A percentile compares a stretch with the other conserved stretches of the same genome.
Conservation (phyloP, 2,329 filamentous ascomycete species). For the Neospermospora avenae region DNA sequence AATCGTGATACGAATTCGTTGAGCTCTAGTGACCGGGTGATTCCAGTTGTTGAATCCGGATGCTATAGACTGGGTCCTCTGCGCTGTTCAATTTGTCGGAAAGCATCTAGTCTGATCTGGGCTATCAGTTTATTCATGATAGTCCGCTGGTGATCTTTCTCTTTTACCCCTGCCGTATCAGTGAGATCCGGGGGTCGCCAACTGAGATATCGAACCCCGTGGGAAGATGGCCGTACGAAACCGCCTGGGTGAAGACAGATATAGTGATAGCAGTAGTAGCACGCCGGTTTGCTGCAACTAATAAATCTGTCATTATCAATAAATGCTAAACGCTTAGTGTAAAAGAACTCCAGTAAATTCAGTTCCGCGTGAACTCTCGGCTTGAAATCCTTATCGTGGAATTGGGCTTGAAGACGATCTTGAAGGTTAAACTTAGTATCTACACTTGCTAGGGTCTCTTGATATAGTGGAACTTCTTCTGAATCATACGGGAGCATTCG, state of each 20-base stretch:
- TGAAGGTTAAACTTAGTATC: slow-evolving; percentile 17
- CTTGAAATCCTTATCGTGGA: slow-evolving; percentile 9
- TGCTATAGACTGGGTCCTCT: slow-evolving; percentile 24
- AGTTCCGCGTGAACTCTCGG: slow-evolving; percentile 19
- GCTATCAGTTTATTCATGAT: slow-evolving; percentile 32
- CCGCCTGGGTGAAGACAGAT: slow-evolving; percentile 32
- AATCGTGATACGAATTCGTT: not conserved
- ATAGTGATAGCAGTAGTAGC: slow-evolving; percentile 29
- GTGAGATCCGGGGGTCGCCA: slow-evolving; percentile 31
- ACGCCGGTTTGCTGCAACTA: slow-evolving; percentile 20
- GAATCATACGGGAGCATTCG: slow-evolving; percentile 13
- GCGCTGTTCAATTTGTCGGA: slow-evolving; percentile 27
- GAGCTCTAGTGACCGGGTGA: slow-evolving; percentile 9
- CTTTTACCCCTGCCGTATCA: slow-evolving; percentile 3
- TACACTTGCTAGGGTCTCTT: slow-evolving; percentile 12
- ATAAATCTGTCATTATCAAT: slow-evolving; percentile 14
- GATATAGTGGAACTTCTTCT: slow-evolving; percentile 7
- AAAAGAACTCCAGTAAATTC: slow-evolving; percentile 10
- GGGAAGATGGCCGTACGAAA: slow-evolving; percentile 29
- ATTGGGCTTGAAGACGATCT: slow-evolving; percentile 6
- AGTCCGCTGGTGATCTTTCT: slow-evolving; percentile 20
- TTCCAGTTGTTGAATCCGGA: slow-evolving; percentile 30
- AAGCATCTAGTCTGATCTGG: slow-evolving; percentile 26
- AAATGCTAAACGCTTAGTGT: slow-evolving; percentile 7
- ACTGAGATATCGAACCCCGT: slow-evolving; percentile 33